Base-by-base conservation (phyloP, 2,329 filamentous ascomycete genomes). In the Endoconidiophora polonica region DNA sequence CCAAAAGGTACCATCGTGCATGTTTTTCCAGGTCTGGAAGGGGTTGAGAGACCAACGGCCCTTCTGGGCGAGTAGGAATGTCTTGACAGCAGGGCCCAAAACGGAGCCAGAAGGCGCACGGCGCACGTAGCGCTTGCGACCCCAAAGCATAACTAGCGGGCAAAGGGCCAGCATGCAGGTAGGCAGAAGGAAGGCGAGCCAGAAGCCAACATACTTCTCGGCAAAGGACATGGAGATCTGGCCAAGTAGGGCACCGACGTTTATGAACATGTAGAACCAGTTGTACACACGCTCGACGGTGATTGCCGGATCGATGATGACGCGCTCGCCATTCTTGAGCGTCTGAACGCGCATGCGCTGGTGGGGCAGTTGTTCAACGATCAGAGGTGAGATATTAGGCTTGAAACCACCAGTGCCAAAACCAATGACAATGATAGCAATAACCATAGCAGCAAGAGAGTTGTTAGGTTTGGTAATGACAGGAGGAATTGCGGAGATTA, bases 341-440 rank as follows among this genome's bases (percentile, higher is more conserved):
- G 69, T 74, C 53, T 69, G 66, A 48, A 81, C 68, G 36, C 68
- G 67, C 49, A 74, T 65, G 53, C 68, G 70, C n/a, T 73, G 70
- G 22, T 74, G 68, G 9, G 67, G 68, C 53, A 79, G 72, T 60
- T 83, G 79, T 57, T 84, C 79, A 18, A 77, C 76, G 54, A 83
- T 77, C 22, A 83, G 64, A 1, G 78, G 77, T 16, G 74, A 76
- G 48, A 86, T 76, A 56, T 86, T 87, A 40, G 79, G 65, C 66
- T 86, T 86, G 69, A 86, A 85, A 53, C 81, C 80, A 54, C 82
- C 82, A 1, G 81, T 84, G 38, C 82, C 82, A 10, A 85, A 61
- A 20, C 68, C 68, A 48, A 71, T 66, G 49, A 64, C 54, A 33
- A 71, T 57, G 48, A 71, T 64, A 6, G 77, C 80, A 59, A 86